Evolutionary conservation across 1,139 yeast genomes (phyloP).

Genomic region (Blastobotrys indianensis): DNA sequence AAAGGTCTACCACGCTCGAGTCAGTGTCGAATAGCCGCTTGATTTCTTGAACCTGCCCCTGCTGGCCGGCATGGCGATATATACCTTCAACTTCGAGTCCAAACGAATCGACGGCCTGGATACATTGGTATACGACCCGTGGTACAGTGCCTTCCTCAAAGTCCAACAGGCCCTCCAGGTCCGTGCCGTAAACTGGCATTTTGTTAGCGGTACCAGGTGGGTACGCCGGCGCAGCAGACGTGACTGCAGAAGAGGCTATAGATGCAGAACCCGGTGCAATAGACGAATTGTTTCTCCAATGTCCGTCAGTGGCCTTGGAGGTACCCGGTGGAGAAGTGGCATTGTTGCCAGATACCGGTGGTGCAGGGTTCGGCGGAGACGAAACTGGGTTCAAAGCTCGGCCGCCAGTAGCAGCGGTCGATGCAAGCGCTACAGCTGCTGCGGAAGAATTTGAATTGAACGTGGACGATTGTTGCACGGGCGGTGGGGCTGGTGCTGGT

Average conservation of each 20-base stretch:
- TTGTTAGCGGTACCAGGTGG: slow-evolving; percentile 25
- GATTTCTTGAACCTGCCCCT: slow-evolving; percentile 64
- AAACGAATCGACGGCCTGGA: slow-evolving; percentile 73
- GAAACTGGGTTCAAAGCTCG: too few relatives aligned
- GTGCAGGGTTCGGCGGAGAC: too few relatives aligned
- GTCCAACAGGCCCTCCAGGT: slow-evolving; percentile 67
- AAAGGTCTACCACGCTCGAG: slow-evolving; percentile 58
- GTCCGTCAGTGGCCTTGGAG: background rate
- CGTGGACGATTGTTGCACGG: slow-evolving; percentile 8
- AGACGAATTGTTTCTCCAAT: background rate
- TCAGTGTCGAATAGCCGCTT: slow-evolving; percentile 70
- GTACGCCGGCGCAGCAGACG: slow-evolving; percentile 8
- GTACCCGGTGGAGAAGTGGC: background rate
- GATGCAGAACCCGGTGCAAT: slow-evolving; percentile 7
- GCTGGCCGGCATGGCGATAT: slow-evolving; percentile 80
- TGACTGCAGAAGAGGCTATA: slow-evolving; percentile 6
- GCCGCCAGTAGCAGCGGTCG: too few relatives aligned
- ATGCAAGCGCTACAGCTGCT: too few relatives aligned
- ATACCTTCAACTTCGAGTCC: slow-evolving; percentile 87
- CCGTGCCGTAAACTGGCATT: slow-evolving; percentile 64
- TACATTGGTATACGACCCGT: slow-evolving; percentile 81
- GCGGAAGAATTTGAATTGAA: background rate
- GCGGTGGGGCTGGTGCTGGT: slow-evolving; percentile 9
- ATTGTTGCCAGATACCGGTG: background rate
- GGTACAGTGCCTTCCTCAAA: slow-evolving; percentile 91